These are phyloP conservation scores for Pseudocercospora crystallina DNA, from an alignment of 2,329 filamentous ascomycete genomes.

Conservation along the genomic window DNA sequence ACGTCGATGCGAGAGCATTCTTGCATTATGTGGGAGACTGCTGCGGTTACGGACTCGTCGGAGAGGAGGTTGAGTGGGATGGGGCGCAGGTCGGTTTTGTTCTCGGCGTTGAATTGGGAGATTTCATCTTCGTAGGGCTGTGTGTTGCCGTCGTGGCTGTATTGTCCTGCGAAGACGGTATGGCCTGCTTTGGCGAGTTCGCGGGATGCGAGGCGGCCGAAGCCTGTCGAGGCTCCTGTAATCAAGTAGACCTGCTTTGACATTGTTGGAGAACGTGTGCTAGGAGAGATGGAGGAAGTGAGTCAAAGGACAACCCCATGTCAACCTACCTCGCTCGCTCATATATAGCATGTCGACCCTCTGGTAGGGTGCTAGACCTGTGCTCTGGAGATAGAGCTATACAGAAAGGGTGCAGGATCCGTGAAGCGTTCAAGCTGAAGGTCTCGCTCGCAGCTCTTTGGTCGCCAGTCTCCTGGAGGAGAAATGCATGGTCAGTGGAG, in stretches of 20 bases:
- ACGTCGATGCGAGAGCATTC: slow-evolving; percentile 2
- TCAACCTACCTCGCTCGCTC: too few relatives aligned
- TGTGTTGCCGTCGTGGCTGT: slow-evolving; percentile 10
- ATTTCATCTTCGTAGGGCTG: slow-evolving; percentile 11
- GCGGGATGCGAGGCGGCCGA: slow-evolving; percentile 7
- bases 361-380: too few relatives aligned
- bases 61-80: slow-evolving; percentile 8
- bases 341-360: too few relatives aligned
- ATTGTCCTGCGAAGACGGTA: slow-evolving; percentile 9
- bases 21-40: not conserved
- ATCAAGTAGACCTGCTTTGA: slow-evolving; percentile 10
- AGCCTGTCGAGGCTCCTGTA: slow-evolving; percentile 14
- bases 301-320: too few relatives aligned
- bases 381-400: too few relatives aligned
- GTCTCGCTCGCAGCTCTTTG: too few relatives aligned
- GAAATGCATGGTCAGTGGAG: too few relatives aligned
- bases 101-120: slow-evolving; percentile 3
- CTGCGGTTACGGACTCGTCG: not conserved
- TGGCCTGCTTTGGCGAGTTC: slow-evolving; percentile 4
- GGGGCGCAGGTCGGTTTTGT: slow-evolving; percentile 2
- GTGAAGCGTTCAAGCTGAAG: too few relatives aligned
- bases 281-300: too few relatives aligned
- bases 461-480: too few relatives aligned
- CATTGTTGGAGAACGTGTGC: too few relatives aligned
- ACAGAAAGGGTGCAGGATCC: too few relatives aligned